These are phyloP conservation scores for Pelargonium citronellum DNA, from an alignment of 441 rosid genomes.

Conservation along the genomic window DNA sequence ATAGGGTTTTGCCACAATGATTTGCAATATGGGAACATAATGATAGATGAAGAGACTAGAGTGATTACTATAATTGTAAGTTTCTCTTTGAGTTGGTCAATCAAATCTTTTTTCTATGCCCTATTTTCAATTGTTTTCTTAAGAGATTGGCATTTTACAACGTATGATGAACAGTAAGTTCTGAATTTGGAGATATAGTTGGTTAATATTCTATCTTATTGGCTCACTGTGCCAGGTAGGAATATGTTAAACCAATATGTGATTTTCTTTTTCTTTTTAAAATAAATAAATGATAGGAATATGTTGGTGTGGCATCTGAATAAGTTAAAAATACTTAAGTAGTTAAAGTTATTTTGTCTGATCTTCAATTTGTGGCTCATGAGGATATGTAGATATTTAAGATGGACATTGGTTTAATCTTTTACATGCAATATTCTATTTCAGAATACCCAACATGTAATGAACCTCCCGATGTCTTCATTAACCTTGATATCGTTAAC, in stretches of 20 bases:
- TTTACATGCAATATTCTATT: not conserved
- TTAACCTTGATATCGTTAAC: conserved; percentile 16
- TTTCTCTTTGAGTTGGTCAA: conserved; percentile 20
- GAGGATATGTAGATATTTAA: not conserved
- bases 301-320: too few relatives aligned
- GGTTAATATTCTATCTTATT: too few relatives aligned
- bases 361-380: not conserved
- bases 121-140: not conserved
- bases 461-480: not conserved
- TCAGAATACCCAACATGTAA: not conserved
- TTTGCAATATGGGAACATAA: conserved; percentile 88
- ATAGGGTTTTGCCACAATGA: conserved; percentile 91
- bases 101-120: not conserved
- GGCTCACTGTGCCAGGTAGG: too few relatives aligned
- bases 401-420: not conserved
- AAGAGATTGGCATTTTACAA: not conserved
- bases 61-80: conserved; percentile 82
- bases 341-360: not conserved
- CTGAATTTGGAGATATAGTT: not conserved
- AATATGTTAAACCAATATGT: too few relatives aligned
- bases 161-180: not conserved
- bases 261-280: too few relatives aligned
- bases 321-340: not conserved
- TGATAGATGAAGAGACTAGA: conserved; percentile 81
- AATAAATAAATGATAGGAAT: too few relatives aligned